Percentiles rank a stretch among this genome's conserved stretches.
Conservation (phyloP, 768 basidiomycete genomes). For the Termitomyces sp. region DNA sequence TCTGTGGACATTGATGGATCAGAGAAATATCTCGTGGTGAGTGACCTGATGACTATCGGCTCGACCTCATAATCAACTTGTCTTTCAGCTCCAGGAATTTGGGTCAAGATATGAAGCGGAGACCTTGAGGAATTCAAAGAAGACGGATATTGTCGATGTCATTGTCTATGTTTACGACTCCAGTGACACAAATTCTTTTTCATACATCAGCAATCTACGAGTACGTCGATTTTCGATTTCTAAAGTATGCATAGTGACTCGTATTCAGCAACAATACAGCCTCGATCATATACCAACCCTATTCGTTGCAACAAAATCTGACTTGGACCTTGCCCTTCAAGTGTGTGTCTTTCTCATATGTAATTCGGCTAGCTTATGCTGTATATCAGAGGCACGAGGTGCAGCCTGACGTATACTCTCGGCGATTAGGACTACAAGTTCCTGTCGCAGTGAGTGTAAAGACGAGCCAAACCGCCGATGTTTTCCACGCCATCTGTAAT, state of each 20-base stretch:
- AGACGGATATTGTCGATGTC: slow-evolving; percentile 89
- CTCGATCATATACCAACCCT: slow-evolving; percentile 92
- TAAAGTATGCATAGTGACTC: slow-evolving; percentile 13
- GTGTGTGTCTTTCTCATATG: slow-evolving; percentile 32
- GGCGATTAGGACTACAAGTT: slow-evolving; percentile 83
- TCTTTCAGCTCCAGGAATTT: slow-evolving; percentile 88
- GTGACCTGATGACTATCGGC: slow-evolving; percentile 26
- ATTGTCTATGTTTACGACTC: slow-evolving; percentile 97
- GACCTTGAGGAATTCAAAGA: slow-evolving; percentile 82
- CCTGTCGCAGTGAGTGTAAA: slow-evolving; percentile 93
- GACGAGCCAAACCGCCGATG: slow-evolving; percentile 78
- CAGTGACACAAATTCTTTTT: slow-evolving; percentile 98
- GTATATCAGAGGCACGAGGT: slow-evolving; percentile 84
- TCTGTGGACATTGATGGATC: slow-evolving; percentile 91
- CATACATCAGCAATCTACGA: slow-evolving; percentile 94
- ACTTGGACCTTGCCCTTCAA: slow-evolving; percentile 94
- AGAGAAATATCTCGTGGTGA: slow-evolving; percentile 94
- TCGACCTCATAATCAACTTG: background rate
- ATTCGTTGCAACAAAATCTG: slow-evolving; percentile 99
- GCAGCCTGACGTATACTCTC: slow-evolving; percentile 95
- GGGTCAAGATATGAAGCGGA: slow-evolving; percentile 95
- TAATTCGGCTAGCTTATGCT: slow-evolving; percentile 6
- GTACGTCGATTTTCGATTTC: slow-evolving; percentile 34
- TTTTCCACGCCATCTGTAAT: slow-evolving; percentile 81
- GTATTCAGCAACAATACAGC: slow-evolving; percentile 88